These are phyloP conservation scores for Phaeodactylum tricornutum DNA, from an alignment of 108 stramenopile genomes.

Conservation along the genomic window DNA sequence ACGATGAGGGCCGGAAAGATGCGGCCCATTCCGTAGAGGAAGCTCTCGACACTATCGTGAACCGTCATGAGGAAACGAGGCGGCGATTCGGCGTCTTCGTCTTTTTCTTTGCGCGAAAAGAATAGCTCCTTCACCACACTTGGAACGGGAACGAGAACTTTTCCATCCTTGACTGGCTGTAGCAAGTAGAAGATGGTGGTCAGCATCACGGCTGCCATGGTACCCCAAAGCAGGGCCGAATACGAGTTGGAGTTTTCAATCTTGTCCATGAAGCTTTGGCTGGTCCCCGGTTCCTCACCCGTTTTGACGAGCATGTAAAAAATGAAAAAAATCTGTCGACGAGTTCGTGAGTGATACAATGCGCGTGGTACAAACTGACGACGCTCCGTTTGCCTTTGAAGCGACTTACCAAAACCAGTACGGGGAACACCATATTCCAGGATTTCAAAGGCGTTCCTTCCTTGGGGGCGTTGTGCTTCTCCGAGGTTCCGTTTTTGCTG, in stretches of 20 bases:
- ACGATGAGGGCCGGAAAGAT: slow-evolving; percentile 43
- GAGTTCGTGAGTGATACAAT: slow-evolving; percentile 16
- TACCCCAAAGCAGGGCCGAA: slow-evolving; percentile 48
- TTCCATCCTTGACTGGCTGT: slow-evolving; percentile 37
- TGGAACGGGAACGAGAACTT: slow-evolving; percentile 7
- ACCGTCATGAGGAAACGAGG: slow-evolving; percentile 29
- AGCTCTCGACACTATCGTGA: slow-evolving; percentile 29
- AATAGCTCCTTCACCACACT: slow-evolving; percentile 5
- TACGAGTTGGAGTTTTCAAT: slow-evolving; percentile 44
- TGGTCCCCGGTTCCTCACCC: slow-evolving; percentile 25
- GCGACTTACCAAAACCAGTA: slow-evolving; percentile 15
- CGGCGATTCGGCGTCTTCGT: background rate
- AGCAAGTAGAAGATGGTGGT: slow-evolving; percentile 28
- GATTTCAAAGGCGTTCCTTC: slow-evolving; percentile 40
- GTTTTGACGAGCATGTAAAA: slow-evolving; percentile 42
- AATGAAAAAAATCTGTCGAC: slow-evolving; percentile 47
- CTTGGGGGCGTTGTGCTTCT: slow-evolving; percentile 14
- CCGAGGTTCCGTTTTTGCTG: background rate
- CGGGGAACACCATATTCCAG: slow-evolving; percentile 34
- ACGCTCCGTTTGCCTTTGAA: background rate
- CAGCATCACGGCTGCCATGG: slow-evolving; percentile 32
- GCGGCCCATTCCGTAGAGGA: slow-evolving; percentile 48
- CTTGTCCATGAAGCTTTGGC: slow-evolving; percentile 35
- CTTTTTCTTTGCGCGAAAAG: background rate
- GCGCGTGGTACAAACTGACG: slow-evolving; percentile 3